Conservation (phyloP, 2,329 filamentous ascomycete species). For the Pezicula radicicola region DNA sequence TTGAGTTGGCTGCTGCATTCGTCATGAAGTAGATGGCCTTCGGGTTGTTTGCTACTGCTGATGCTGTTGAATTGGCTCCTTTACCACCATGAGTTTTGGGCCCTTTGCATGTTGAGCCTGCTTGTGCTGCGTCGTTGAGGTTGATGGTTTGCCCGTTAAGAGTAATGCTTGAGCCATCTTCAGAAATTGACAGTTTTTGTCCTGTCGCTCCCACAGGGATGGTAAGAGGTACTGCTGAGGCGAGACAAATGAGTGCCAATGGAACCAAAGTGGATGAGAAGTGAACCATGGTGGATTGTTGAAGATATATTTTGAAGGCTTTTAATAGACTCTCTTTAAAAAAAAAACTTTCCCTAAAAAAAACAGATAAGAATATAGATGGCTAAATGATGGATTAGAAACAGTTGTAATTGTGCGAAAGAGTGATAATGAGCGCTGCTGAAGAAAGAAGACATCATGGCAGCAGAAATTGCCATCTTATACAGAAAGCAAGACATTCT, state of each 20-base stretch:
- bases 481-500: too few relatives aligned
- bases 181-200: constrained; percentile 8
- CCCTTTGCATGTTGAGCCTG: background rate
- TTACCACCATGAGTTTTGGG: too few relatives aligned
- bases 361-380: background rate
- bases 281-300: constrained; percentile 4
- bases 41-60: constrained; percentile 3
- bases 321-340: background rate
- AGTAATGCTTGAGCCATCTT: constrained; percentile 11
- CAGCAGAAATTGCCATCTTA: too few relatives aligned
- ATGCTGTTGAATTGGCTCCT: background rate
- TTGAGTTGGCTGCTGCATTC: constrained; percentile 45
- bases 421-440: too few relatives aligned
- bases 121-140: constrained; percentile 4
- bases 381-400: too few relatives aligned
- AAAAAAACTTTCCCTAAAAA: background rate
- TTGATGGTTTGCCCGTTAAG: constrained; percentile 8
- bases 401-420: too few relatives aligned
- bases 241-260: background rate
- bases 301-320: background rate
- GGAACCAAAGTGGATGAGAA: background rate
- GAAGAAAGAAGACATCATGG: too few relatives aligned
- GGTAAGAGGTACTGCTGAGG: constrained; percentile 4
- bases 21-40: constrained; percentile 54
- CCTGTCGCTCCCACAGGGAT: constrained; percentile 9